Percentiles rank a stretch among this genome's conserved stretches.
Conservation (phyloP, 148 eudicot species). For the Rhododendron mucronatum region DNA sequence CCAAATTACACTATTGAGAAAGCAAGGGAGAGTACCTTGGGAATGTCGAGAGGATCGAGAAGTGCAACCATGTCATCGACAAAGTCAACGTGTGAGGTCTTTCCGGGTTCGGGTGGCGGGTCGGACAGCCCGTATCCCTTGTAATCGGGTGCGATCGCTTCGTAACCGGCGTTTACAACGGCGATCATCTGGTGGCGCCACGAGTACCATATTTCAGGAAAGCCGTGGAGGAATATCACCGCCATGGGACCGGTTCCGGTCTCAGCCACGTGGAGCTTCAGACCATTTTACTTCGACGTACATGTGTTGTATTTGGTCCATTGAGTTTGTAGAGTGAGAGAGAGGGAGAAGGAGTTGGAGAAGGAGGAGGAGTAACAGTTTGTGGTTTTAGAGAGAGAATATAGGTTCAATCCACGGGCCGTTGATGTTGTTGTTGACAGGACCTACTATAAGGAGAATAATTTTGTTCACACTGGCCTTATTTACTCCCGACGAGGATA, state of each 20-base stretch:
- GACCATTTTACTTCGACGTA: conserved; percentile 22
- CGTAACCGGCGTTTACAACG: conserved; percentile 25
- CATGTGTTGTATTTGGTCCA: conserved; percentile 32
- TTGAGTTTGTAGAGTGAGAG: background rate
- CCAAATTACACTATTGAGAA: no score
- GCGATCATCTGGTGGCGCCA: conserved; percentile 48
- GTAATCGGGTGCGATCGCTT: conserved; percentile 38
- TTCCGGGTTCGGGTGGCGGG: conserved; percentile 29
- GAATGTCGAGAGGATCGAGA: no score
- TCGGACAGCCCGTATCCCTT: conserved; percentile 45
- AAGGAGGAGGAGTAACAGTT: background rate
- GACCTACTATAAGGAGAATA: no score
- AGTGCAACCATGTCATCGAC: conserved; percentile 14
- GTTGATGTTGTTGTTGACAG: no score
- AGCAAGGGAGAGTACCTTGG: no score
- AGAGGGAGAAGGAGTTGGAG: background rate
- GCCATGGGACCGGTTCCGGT: conserved; percentile 22
- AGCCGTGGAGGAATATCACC: conserved; percentile 38
- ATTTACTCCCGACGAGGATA: no score
- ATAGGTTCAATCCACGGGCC: background rate
- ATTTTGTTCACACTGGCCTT: no score
- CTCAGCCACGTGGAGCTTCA: conserved; percentile 34
- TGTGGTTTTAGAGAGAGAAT: background rate
- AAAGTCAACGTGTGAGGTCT: conserved; percentile 16
- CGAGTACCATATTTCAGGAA: conserved; percentile 46